Conservation (phyloP, 768 basidiomycete genomes). For the Russula sp. region DNA sequence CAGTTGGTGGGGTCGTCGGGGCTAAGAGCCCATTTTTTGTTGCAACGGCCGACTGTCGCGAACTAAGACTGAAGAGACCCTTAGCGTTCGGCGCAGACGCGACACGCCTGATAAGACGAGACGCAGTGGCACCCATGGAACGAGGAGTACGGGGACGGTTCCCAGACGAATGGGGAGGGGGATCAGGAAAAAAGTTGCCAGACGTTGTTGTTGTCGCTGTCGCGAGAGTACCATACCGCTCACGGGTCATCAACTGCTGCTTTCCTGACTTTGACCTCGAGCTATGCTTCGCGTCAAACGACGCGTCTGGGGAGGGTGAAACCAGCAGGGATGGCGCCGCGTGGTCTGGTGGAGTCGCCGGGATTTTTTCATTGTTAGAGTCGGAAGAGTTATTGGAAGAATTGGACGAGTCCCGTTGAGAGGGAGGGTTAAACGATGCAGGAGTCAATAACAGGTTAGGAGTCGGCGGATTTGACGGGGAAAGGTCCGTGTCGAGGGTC, state of each 20-base stretch:
- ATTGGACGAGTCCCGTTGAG: constrained; percentile 70
- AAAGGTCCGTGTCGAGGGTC: constrained; percentile 47
- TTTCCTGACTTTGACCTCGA: constrained; percentile 32
- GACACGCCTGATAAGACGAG: constrained; percentile 90
- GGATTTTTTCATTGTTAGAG: constrained; percentile 42
- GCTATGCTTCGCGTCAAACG: constrained; percentile 19
- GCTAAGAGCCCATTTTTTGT: constrained; percentile 77
- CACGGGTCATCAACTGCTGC: constrained; percentile 28
- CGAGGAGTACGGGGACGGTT: constrained; percentile 53
- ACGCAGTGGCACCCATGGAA: constrained; percentile 65
- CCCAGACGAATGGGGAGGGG: constrained; percentile 29
- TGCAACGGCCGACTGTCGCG: constrained; percentile 45
- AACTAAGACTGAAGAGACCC: constrained; percentile 65
- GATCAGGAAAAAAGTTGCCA: constrained; percentile 43
- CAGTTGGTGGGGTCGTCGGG: constrained; percentile 59
- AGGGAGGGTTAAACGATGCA: constrained; percentile 44
- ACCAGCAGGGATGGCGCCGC: constrained; percentile 26
- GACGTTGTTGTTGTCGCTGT: constrained; percentile 39
- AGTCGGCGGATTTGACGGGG: constrained; percentile 37
- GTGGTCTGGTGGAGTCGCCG: constrained; percentile 19
- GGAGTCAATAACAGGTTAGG: constrained; percentile 49
- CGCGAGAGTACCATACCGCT: constrained; percentile 34
- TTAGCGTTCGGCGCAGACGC: constrained; percentile 97
- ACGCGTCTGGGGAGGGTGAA: constrained; percentile 21
- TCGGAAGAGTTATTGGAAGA: constrained; percentile 75